Evolutionary conservation across 805 yeast species (phyloP).

Genomic region (Torulaspora delbrueckii): DNA sequence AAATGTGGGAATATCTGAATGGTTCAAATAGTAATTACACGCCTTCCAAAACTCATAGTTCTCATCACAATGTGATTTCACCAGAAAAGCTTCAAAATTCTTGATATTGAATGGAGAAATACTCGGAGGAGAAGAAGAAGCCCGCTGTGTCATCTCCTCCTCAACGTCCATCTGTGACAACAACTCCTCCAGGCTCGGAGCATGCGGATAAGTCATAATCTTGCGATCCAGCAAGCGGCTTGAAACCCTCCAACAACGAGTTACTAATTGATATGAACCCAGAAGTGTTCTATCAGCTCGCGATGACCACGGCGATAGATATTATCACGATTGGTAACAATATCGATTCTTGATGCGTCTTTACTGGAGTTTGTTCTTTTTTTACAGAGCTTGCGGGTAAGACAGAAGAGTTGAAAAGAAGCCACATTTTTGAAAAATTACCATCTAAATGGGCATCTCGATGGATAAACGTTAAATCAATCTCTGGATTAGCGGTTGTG

Average conservation of each 20-base stretch:
- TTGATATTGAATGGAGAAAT: conserved; percentile 15
- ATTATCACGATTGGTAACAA: too few species aligned
- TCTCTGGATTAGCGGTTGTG: background rate
- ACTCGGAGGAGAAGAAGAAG: conserved; percentile 2
- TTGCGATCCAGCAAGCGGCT: background rate
- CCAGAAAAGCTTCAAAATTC: conserved; percentile 24
- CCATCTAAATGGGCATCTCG: background rate
- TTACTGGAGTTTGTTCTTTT: background rate
- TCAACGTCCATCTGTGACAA: conserved; percentile 5
- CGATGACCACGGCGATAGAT: too few species aligned
- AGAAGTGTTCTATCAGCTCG: background rate
- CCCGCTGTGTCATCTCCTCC: conserved; percentile 1
- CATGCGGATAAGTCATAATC: background rate
- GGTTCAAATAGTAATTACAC: conserved; percentile 9
- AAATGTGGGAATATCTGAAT: conserved; percentile 6
- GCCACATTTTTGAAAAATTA: conserved; percentile 8
- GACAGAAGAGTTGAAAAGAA: background rate
- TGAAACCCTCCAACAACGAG: background rate
- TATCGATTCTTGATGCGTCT: too few species aligned
- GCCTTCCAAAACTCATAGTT: conserved; percentile 27
- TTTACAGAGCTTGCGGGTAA: background rate
- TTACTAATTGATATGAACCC: background rate
- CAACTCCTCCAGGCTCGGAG: conserved; percentile 7
- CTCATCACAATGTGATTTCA: conserved; percentile 31
- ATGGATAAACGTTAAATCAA: background rate